phyloP scores from a whole-genome alignment of 176 grass and related monocot genomes.

The Carex parvula region DNA sequence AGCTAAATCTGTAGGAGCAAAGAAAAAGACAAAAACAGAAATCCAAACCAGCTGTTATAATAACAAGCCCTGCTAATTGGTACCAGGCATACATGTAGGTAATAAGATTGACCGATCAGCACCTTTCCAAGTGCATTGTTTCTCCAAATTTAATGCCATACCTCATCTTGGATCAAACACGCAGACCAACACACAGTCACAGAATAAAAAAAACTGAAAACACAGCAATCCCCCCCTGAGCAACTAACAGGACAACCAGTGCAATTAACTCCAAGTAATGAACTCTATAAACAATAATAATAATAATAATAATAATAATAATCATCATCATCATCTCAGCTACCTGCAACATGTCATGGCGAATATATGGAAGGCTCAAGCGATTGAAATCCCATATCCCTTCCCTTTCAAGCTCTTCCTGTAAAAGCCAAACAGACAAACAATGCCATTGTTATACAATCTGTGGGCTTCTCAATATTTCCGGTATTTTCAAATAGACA shows the following conservation, averaged over 20 bases:
- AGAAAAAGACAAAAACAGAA: neutral
- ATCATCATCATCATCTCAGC: neutral
- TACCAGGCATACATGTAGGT: neutral
- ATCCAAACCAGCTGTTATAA: neutral
- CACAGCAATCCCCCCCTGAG: neutral
- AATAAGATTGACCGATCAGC: neutral
- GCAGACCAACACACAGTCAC: neutral
- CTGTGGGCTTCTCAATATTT: neutral
- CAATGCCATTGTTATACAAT: neutral
- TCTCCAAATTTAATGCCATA: neutral
- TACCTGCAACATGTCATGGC: constrained; percentile 73
- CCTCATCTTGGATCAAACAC: neutral
- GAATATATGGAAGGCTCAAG: constrained; percentile 85
- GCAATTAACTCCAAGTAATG: neutral
- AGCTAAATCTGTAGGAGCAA: constrained; percentile 21
- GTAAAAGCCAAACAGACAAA: constrained; percentile 34
- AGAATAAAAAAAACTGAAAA: neutral
- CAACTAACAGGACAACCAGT: neutral
- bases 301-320: neutral
- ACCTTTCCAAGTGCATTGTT: neutral
- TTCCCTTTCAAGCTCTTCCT: constrained; percentile 94
- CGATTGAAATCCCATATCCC: constrained; percentile 97
- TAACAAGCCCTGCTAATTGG: neutral
- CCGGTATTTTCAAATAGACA: neutral
- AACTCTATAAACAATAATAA: constrained; percentile 3